These are phyloP conservation scores for Margaritispora aquatica DNA, from an alignment of 495 filamentous ascomycete species.

Conservation along the genomic window DNA sequence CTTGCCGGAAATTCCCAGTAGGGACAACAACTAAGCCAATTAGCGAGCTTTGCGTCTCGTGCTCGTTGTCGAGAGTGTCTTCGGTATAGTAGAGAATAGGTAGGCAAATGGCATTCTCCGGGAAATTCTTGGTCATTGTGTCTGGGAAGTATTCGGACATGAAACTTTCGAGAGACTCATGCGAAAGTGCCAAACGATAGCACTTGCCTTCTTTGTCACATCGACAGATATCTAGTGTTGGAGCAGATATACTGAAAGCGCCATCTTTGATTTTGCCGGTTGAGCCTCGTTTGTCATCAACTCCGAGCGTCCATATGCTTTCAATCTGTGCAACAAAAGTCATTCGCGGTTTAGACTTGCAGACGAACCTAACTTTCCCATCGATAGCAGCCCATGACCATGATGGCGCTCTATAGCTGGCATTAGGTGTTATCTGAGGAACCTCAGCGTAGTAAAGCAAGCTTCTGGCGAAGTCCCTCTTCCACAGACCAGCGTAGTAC, in stretches of 20 bases:
- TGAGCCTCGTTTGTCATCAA: background rate
- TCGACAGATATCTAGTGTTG: background rate
- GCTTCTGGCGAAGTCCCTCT: background rate
- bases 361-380: background rate
- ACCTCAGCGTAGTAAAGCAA: background rate
- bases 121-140: background rate
- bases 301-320: background rate
- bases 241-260: background rate
- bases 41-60: background rate
- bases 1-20: background rate
- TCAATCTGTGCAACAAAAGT: background rate
- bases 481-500: slow-evolving; percentile 7
- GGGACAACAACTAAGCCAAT: background rate
- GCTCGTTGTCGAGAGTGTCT: background rate
- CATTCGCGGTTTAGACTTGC: background rate
- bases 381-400: background rate
- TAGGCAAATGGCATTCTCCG: background rate
- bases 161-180: background rate
- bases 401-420: background rate
- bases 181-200: background rate
- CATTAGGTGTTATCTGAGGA: background rate
- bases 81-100: background rate
- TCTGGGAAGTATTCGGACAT: background rate
- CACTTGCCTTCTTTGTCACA: background rate
- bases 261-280: background rate